Evolutionary conservation across 2,329 filamentous ascomycete genomes (phyloP), one percentile per base, ranked within the genome.

Genomic region (Calonectria pseudoturangicola): DNA sequence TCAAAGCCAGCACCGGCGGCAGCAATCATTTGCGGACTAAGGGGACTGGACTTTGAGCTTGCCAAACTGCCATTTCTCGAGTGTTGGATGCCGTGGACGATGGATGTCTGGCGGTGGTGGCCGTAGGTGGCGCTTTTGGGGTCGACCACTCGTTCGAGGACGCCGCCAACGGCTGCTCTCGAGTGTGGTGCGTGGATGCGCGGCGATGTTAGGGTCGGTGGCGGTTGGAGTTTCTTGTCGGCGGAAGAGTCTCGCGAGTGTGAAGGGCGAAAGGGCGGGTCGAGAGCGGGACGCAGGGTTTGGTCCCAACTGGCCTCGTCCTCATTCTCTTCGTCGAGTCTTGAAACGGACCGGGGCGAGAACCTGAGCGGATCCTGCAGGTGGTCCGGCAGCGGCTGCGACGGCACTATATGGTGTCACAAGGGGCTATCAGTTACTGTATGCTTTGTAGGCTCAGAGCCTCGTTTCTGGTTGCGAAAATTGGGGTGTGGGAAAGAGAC

Each of bases 71-170:
- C 94, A 89, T 97, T 98, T 85, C 96, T 89, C 79, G 91, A 91
- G 90, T 99, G 97, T 83, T 98, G 96, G 77, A 98, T 93, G 80
- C 97, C 96, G 91, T 98, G 95, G 70, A 98, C 96, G 79, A 98
- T 98, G 62, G 96, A 98, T 0, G 96, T 98, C 86, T 99, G 95
- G 68, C 97, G 93, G 85, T 98, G 95, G 84, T 99, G 96, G 72
- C 94, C 95, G 88, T 98, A 92, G 28, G 87, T 81, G 41, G 85
- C 85, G 51, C 85, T 84, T 81, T 92, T 92, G 60, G 87, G 76
- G 51, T 92, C 91, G 72, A 88, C 84, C n/a, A 87, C 81, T 76
- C 89, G 87, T 78, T 91, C 89, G 72, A 88, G 83, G 64, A 87
- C 82, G 39, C 83, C 83, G 69, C 83, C 85, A 30, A 87, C 78